phyloP scores from a whole-genome alignment of 106 monocot species.

The Acorus gramineus region DNA sequence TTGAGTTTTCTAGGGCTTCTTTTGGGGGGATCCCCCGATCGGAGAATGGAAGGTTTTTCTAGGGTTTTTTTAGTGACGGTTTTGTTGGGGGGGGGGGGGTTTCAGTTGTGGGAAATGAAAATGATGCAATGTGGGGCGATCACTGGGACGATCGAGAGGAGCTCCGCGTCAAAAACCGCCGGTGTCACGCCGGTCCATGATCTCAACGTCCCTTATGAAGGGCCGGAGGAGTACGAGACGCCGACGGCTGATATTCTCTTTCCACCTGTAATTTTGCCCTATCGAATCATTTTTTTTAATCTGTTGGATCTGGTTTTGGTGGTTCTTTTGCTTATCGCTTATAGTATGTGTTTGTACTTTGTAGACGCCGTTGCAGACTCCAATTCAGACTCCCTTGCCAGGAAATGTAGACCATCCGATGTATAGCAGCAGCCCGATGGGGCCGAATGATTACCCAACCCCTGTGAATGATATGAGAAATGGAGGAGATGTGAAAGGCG shows the following conservation, averaged over 20 bases:
- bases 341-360: background rate
- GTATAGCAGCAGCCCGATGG: constrained; percentile 72
- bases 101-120: constrained; percentile 92
- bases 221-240: constrained; percentile 94
- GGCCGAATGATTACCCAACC: constrained; percentile 56
- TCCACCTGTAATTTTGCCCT: constrained; percentile 51
- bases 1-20: background rate
- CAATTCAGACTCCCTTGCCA: constrained; percentile 74
- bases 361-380: constrained; percentile 89
- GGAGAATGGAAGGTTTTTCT: background rate
- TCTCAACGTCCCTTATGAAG: constrained; percentile 90
- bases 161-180: constrained; percentile 14
- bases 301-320: background rate
- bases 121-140: constrained; percentile 82
- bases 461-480: constrained; percentile 55
- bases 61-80: background rate
- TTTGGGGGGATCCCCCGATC: background rate
- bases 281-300: background rate
- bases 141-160: constrained; percentile 44
- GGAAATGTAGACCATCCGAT: constrained; percentile 44
- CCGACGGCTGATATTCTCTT: constrained; percentile 99
- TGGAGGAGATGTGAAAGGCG: constrained; percentile 44
- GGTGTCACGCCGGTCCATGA: constrained; percentile 77
- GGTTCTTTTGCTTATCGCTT: background rate
- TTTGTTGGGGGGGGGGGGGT: background rate